Conservation (phyloP, 1,139 yeast genomes). For the Yamadazyma taylorii region DNA sequence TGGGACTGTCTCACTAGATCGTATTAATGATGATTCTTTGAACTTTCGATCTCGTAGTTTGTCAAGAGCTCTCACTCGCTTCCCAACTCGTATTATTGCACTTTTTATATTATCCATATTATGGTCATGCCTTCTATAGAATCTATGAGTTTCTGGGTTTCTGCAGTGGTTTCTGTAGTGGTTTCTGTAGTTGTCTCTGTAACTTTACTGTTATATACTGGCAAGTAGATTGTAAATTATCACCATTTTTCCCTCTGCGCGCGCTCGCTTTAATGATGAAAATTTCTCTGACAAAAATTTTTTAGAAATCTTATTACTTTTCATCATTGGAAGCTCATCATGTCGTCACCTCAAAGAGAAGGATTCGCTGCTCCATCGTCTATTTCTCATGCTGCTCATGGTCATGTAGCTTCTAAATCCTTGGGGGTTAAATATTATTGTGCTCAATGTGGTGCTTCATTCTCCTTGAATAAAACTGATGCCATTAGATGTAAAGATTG, state of each 20-base stretch:
- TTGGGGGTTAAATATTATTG: slow-evolving; percentile 92
- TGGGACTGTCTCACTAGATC: not conserved
- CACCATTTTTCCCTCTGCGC: not conserved
- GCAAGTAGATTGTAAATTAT: too few species aligned
- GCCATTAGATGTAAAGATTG: slow-evolving; percentile 98
- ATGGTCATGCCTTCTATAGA: not conserved
- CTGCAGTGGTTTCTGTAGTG: too few species aligned
- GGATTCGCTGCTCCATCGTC: slow-evolving; percentile 88
- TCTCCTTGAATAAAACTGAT: slow-evolving; percentile 87
- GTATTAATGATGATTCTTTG: not conserved
- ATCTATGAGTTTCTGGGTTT: not conserved
- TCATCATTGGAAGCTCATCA: slow-evolving; percentile 18
- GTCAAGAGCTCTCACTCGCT: slow-evolving; percentile 16
- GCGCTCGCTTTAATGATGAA: not conserved
- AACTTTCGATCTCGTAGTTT: slow-evolving; percentile 7
- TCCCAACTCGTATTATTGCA: slow-evolving; percentile 19
- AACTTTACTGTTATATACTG: too few species aligned
- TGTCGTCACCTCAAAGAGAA: slow-evolving; percentile 76
- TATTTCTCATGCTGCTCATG: slow-evolving; percentile 63
- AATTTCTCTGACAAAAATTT: not conserved
- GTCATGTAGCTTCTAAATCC: slow-evolving; percentile 61
- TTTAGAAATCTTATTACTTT: slow-evolving; percentile 8
- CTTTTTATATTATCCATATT: slow-evolving; percentile 15
- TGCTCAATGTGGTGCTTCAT: slow-evolving; percentile 92
- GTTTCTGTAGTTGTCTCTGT: too few species aligned